Evolutionary conservation across 768 basidiomycete species (phyloP), one percentile per base, ranked within the genome.

Genomic region (Austroboletus festivus): DNA sequence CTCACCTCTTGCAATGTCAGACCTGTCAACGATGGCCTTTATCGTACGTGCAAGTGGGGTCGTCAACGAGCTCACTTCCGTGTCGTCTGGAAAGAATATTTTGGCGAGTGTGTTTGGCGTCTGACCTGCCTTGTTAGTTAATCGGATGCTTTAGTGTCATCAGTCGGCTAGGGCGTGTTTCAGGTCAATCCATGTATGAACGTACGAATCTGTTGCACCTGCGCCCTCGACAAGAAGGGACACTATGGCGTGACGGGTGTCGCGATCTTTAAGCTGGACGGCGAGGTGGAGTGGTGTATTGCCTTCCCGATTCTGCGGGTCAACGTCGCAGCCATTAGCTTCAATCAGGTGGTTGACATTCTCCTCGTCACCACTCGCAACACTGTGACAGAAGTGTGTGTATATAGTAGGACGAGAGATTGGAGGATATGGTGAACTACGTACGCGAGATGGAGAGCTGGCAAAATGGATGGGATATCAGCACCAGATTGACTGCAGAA

Each of bases 401-500:
- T 10, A 16, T 5, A 30, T 35, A 19, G n/a, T 21, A 15, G 18
- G 23, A 0, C 12, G 31, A 42, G 30, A 35, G n/a, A 33, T 7
- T 16, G 8, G 28, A 31, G n/a, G 20, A 18, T 12, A 2, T 7
- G 18, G 39, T 4, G 44, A 37, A n/a, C 13, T 13, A 62, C 64
- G 21, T 50, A 66, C 64, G 67, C 64, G 34, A 64, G 56, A 48
- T 66, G 64, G 22, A 66, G 67, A 38, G 67, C 64, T 66, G 48
- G 44, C 19, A 24, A 38, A 16, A 39, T 16, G 8, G 30, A 7
- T 9, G 7, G 9, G 15, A 33, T 22, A 51, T 64, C 51, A 63
- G 52, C 44, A 26, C 35, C 47, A 33, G 39, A 46, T 39, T n/a
- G 31, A 37, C 13, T 20, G 28, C 4, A 43, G 33, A 20, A 50